phyloP scores from a whole-genome alignment of 176 grass and related monocot genomes.

The Oryza rufipogon region DNA sequence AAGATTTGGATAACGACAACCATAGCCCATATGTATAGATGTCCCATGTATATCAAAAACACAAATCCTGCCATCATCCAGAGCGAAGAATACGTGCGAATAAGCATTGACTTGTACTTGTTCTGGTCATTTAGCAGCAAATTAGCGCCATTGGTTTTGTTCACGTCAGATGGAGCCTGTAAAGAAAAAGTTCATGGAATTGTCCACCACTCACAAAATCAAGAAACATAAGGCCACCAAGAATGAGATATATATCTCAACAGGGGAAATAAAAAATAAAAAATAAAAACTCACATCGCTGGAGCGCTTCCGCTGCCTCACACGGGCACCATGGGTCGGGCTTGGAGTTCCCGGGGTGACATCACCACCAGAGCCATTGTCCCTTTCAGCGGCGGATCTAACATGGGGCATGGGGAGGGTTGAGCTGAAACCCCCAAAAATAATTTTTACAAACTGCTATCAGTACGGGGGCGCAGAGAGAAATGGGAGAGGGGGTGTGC shows the following conservation, averaged over 20 bases:
- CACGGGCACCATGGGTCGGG: constrained; percentile 39
- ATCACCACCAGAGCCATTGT: constrained; percentile 25
- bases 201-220: background rate
- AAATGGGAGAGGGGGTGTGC: background rate
- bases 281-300: constrained; percentile 34
- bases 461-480: background rate
- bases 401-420: background rate
- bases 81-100: constrained; percentile 80
- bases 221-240: background rate
- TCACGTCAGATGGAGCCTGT: constrained; percentile 57
- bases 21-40: constrained; percentile 88
- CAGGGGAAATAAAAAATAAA: background rate
- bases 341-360: constrained; percentile 20
- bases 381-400: constrained; percentile 17
- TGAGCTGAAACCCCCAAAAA: background rate
- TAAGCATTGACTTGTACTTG: constrained; percentile 93
- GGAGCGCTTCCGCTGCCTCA: constrained; percentile 53
- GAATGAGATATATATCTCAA: background rate
- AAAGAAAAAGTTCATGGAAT: constrained; percentile 1
- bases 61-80: constrained; percentile 83
- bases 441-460: background rate
- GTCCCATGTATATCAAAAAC: constrained; percentile 85
- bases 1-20: constrained; percentile 89
- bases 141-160: constrained; percentile 57
- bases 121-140: constrained; percentile 73